Base-by-base conservation (phyloP, 2,329 filamentous ascomycete genomes). In the Penicillium sclerotiorum region DNA sequence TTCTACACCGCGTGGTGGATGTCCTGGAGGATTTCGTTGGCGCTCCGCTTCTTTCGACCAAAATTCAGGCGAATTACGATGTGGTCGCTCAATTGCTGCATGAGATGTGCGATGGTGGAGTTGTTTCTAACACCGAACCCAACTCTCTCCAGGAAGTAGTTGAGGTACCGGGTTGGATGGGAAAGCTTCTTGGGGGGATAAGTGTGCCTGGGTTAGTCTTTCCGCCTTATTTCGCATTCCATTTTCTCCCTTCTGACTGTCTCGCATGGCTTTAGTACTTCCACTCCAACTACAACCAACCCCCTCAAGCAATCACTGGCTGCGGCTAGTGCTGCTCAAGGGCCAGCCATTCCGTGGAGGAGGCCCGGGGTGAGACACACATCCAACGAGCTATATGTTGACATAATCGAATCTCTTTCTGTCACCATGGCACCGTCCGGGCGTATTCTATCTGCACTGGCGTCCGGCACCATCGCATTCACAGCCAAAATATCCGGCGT, bases 351-450 rank as follows among this genome's bases (percentile, higher is more conserved):
- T 33, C 92, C 92, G 1, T 99, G 94, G 94, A 84, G 94, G 54
- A 81, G 91, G 53, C 85, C 90, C 32, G 96, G 96, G 64, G 94
- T 99, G 45, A 83, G 92, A 13, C 94, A 99, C 70, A 97, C 93
- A 4, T 95, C 89, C 47, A 99, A 97, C 72, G 94, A 99, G 71
- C 80, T 99, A 59, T 97, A 97, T 69, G 93, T 96, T 49, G 94
- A 99, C 68, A 85, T 99, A 11, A 85, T 99, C 53, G 94, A 99
- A 75, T 90, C 89, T 1, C 78, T 99, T 0, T 84, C 86, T 1
- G 90, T 96, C 33, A 96, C 88, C 0, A 81, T 97, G 35, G 91
- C 94, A 0, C 94, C 94, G 0, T 96, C 92, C 0, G 94, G 94
- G 4, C 82, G 91, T 12, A 87, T 93, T 1, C 79, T 99, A 18